These are phyloP conservation scores for Xerocomellus intermedius DNA, from an alignment of 768 basidiomycete genomes.

Conservation along the genomic window DNA sequence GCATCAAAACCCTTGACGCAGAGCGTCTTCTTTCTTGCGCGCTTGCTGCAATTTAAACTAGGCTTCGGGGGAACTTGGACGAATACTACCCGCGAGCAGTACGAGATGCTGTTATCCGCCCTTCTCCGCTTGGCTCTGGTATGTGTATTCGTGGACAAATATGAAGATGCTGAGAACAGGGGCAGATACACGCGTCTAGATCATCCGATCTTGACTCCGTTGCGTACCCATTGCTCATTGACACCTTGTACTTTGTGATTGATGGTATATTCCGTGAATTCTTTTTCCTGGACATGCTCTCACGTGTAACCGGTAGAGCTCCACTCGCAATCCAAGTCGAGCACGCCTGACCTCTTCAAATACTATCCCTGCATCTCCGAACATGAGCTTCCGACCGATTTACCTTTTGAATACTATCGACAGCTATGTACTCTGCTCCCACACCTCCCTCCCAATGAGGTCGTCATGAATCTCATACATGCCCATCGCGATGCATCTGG, in stretches of 20 bases:
- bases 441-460: slow-evolving; percentile 46
- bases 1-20: slow-evolving; percentile 34
- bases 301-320: slow-evolving; percentile 47
- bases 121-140: slow-evolving; percentile 56
- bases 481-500: slow-evolving; percentile 57
- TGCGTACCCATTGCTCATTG: slow-evolving; percentile 63
- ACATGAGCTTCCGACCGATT: slow-evolving; percentile 51
- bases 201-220: slow-evolving; percentile 48
- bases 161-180: background rate
- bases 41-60: slow-evolving; percentile 71
- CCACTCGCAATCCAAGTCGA: slow-evolving; percentile 53
- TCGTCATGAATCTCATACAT: slow-evolving; percentile 57
- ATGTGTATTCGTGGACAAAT: slow-evolving; percentile 25
- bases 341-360: slow-evolving; percentile 56
- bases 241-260: slow-evolving; percentile 70
- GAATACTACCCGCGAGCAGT: slow-evolving; percentile 43
- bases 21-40: slow-evolving; percentile 54
- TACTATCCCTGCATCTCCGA: slow-evolving; percentile 55
- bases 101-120: slow-evolving; percentile 38
- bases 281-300: background rate
- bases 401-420: slow-evolving; percentile 54
- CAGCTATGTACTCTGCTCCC: slow-evolving; percentile 61
- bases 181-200: slow-evolving; percentile 57
- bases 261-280: slow-evolving; percentile 51
- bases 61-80: slow-evolving; percentile 64